Percentiles rank a stretch among this genome's conserved stretches.
Conservation (phyloP, 306 rosid genomes). For the Trifolium dubium region DNA sequence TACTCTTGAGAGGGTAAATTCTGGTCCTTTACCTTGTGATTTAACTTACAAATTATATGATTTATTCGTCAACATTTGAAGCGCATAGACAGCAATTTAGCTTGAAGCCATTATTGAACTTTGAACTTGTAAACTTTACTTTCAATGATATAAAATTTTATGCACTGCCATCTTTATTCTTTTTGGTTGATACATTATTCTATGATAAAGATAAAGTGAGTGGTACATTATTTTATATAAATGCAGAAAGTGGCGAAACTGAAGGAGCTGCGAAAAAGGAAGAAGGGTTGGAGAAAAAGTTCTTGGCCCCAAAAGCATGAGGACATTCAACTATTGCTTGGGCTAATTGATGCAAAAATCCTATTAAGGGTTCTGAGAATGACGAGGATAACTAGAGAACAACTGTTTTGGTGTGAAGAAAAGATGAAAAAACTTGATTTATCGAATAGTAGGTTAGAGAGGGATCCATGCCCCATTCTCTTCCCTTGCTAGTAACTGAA, state of each 20-base stretch:
- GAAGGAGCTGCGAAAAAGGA: constrained; percentile 72
- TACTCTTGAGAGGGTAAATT: constrained; percentile 76
- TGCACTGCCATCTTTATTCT: not conserved
- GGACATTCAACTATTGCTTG: constrained; percentile 75
- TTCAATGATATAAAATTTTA: too few relatives aligned
- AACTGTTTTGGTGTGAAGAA: constrained; percentile 91
- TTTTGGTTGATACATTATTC: constrained; percentile 9
- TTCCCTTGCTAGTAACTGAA: constrained; percentile 61
- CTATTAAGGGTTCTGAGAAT: constrained; percentile 73
- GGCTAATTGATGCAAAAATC: constrained; percentile 70
- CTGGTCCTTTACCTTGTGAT: constrained; percentile 26
- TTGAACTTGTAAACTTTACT: not conserved
- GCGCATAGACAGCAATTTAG: not conserved
- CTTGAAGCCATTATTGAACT: not conserved
- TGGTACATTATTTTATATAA: not conserved
- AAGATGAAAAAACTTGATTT: constrained; percentile 83
- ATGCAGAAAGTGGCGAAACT: constrained; percentile 79
- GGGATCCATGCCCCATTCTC: constrained; percentile 83
- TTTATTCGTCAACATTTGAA: not conserved
- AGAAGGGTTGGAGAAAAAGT: constrained; percentile 74
- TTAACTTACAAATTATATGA: constrained; percentile 15
- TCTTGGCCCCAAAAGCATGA: constrained; percentile 73
- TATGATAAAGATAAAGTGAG: not conserved
- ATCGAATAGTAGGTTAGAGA: constrained; percentile 63
- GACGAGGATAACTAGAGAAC: constrained; percentile 71